Evolutionary conservation across 2,329 filamentous ascomycete species (phyloP).

Genomic region (Epichloe aotearoae): DNA sequence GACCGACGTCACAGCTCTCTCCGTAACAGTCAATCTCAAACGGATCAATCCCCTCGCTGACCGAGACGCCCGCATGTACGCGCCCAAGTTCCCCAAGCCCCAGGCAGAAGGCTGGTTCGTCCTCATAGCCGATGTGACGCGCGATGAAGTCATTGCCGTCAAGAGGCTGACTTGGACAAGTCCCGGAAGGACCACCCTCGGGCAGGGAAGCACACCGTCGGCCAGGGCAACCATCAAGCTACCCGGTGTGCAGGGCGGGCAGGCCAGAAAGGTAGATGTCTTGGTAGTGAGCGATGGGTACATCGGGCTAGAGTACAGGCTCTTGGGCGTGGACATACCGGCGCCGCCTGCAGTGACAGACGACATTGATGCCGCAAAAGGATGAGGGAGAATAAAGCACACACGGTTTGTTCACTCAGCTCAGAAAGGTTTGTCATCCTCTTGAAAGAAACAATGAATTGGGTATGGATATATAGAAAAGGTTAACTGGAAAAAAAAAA

Average conservation of each 20-base stretch:
- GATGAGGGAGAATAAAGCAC: background rate
- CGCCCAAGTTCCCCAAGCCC: slow-evolving; percentile 82
- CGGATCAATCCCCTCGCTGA: slow-evolving; percentile 53
- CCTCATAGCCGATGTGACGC: slow-evolving; percentile 51
- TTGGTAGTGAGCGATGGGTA: slow-evolving; percentile 79
- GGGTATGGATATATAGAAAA: background rate
- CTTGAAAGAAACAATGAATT: background rate
- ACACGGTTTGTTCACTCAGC: too few relatives aligned
- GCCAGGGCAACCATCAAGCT: slow-evolving; percentile 48
- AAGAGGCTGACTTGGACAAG: slow-evolving; percentile 69
- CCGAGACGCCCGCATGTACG: slow-evolving; percentile 63
- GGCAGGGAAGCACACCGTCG: slow-evolving; percentile 32
- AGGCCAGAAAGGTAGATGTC: slow-evolving; percentile 55
- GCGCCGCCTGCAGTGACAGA: slow-evolving; percentile 34
- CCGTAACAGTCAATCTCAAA: slow-evolving; percentile 48
- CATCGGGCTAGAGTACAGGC: slow-evolving; percentile 51
- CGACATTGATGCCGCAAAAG: slow-evolving; percentile 30
- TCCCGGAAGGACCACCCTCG: slow-evolving; percentile 17
- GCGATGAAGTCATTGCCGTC: slow-evolving; percentile 69
- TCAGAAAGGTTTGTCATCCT: too few relatives aligned
- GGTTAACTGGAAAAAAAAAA: background rate
- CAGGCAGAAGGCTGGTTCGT: slow-evolving; percentile 93
- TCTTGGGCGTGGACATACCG: slow-evolving; percentile 39
- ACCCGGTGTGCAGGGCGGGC: slow-evolving; percentile 31
- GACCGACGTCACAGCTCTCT: slow-evolving; percentile 45